Evolutionary conservation across 768 basidiomycete species (phyloP).

Genomic region (Mycena pura): DNA sequence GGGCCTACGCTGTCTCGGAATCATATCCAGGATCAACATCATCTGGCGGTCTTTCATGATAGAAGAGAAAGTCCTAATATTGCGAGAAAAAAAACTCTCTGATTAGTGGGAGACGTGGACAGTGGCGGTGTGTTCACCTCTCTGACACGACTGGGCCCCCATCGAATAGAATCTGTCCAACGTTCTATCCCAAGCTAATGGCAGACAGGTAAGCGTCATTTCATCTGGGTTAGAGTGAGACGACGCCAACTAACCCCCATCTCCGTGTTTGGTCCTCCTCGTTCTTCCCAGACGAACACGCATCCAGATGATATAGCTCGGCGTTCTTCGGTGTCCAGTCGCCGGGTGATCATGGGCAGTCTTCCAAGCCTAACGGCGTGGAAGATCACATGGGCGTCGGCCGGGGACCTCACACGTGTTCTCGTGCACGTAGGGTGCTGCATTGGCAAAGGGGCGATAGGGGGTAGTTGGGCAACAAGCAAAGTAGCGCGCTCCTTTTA

Average conservation of each 20-base stretch:
- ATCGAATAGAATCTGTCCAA: conserved; percentile 82
- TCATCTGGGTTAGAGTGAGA: conserved; percentile 6
- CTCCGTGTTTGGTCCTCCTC: conserved; percentile 65
- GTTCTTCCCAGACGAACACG: conserved; percentile 87
- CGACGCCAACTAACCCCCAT: conserved; percentile 59
- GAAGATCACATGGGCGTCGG: conserved; percentile 78
- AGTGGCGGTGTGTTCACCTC: conserved; percentile 53
- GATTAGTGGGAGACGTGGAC: conserved; percentile 4
- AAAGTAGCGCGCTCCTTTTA: conserved; percentile 21
- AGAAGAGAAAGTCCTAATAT: conserved; percentile 75
- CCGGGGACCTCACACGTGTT: conserved; percentile 66
- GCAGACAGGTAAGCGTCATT: conserved; percentile 15
- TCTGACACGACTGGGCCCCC: conserved; percentile 81
- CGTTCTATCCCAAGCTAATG: conserved; percentile 76
- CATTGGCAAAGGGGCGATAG: conserved; percentile 42
- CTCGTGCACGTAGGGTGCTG: conserved; percentile 73
- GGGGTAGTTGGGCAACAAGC: conserved; percentile 3
- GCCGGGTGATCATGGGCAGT: conserved; percentile 71
- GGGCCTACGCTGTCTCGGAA: conserved; percentile 56
- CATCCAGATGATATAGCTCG: conserved; percentile 72
- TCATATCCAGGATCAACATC: conserved; percentile 57
- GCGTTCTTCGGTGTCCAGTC: conserved; percentile 79
- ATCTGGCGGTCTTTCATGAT: conserved; percentile 68
- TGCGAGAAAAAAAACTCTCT: conserved; percentile 18
- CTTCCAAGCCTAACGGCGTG: conserved; percentile 67